phyloP scores from a whole-genome alignment of 1,284 basidiomycete genomes.

The Caloboletus inedulis region DNA sequence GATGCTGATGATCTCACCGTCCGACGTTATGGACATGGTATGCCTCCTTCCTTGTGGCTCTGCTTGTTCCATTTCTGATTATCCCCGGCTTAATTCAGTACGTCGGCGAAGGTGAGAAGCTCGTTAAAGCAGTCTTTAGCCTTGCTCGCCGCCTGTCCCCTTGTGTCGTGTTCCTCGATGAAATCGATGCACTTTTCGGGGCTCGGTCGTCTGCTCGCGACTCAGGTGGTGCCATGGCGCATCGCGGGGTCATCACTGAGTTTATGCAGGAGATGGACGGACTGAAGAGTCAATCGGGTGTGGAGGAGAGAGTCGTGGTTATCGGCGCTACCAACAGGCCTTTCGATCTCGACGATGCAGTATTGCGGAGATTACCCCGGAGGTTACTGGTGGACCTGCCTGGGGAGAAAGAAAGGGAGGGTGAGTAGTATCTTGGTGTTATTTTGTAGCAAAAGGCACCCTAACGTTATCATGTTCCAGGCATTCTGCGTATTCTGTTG shows the following conservation, averaged over 20 bases:
- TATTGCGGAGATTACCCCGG: constrained; percentile 79
- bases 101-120: constrained; percentile 93
- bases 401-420: constrained; percentile 76
- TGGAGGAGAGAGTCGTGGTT: constrained; percentile 83
- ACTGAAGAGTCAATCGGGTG: constrained; percentile 60
- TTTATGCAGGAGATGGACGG: constrained; percentile 99
- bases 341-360: constrained; percentile 83
- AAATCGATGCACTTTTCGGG: constrained; percentile 92
- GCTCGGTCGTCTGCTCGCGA: constrained; percentile 81
- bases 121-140: constrained; percentile 88
- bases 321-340: constrained; percentile 94
- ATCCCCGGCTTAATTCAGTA: constrained; percentile 52
- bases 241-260: constrained; percentile 83
- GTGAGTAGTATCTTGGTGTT: constrained; percentile 38
- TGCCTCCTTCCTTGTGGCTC: constrained; percentile 14
- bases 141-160: constrained; percentile 86
- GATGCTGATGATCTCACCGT: constrained; percentile 82
- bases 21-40: constrained; percentile 89
- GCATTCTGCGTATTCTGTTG: constrained; percentile 81
- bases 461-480: constrained; percentile 38
- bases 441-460: constrained; percentile 2
- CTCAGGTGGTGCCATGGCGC: constrained; percentile 79
- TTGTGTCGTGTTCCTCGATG: constrained; percentile 94
- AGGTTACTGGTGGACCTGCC: constrained; percentile 84
- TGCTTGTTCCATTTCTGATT: constrained; percentile 1